Base-by-base conservation (phyloP, 768 basidiomycete species). In the Vishniacozyma victoriae region DNA sequence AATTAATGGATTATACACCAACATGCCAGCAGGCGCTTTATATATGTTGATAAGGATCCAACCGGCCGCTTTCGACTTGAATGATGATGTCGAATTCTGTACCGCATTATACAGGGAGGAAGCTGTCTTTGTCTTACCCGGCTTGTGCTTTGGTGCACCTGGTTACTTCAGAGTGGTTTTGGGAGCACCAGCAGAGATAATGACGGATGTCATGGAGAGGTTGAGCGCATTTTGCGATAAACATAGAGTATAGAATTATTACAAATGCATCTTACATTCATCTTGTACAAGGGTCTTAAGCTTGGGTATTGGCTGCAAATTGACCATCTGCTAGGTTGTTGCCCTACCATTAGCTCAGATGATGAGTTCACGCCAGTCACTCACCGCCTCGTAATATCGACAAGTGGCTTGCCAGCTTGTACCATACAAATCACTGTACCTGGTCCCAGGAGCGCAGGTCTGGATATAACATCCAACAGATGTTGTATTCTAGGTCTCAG, bases 1-100 rank as follows among this genome's bases (percentile, higher is more conserved):
- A 7, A 63, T 54, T n/a, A 62, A 62, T 4, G 69, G 69, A 11
- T 40, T 71, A 25, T 50, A 52, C 27, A 45, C 48, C 44, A 48
- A 50, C 4, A 51, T 50, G 14, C 67, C 69, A 3, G 40, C 38
- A 1, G 69, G 62, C 12, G 67, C 67, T 13, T 52, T 71, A 46
- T 71, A 71, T 52, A 57, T 67, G 41, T 59, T 69, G 14, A 52
- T 71, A 37, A 48, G 52, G 3, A 55, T 71, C 43, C 57, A 64
- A 37, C 40, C 51, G 20, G 38, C 23, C 9, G 33, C 42, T 22
- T 64, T 64, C 54, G 60, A 61, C 2, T 56, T 59, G 43, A 29
- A 37, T n/a, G 55, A 60, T 37, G 69, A 69, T 46, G 60, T 69
- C 27, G 69, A 64, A 2, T 71, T 71, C 49, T 59, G 59, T 35